These are phyloP conservation scores for Mycena belliarum DNA, from an alignment of 768 basidiomycete species.

Conservation along the genomic window DNA sequence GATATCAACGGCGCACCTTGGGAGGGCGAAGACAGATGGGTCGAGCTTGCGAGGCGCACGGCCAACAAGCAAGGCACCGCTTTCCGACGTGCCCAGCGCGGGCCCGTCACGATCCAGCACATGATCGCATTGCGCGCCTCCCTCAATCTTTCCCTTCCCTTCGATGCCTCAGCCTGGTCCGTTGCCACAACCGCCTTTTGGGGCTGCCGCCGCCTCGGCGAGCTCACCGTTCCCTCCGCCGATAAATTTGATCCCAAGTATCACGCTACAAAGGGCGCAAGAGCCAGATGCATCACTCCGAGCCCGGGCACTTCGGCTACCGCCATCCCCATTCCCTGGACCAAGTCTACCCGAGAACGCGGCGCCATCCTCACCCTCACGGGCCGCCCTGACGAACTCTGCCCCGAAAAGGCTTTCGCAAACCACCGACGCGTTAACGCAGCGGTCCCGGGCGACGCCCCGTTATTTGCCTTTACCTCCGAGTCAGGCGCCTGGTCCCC, in stretches of 20 bases:
- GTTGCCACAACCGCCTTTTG: slow-evolving; percentile 36
- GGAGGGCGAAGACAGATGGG: slow-evolving; percentile 31
- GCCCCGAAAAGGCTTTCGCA: neutral
- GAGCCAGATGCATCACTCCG: neutral
- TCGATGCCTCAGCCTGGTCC: slow-evolving; percentile 38
- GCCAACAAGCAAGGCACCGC: slow-evolving; percentile 25
- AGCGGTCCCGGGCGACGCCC: neutral
- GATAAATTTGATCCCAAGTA: neutral
- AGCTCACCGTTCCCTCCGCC: neutral
- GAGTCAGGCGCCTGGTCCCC: neutral
- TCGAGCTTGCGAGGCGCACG: slow-evolving; percentile 16
- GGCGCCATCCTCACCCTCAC: neutral
- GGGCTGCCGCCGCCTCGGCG: slow-evolving; percentile 25
- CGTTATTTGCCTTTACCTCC: neutral
- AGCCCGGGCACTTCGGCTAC: neutral
- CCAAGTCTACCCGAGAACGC: neutral
- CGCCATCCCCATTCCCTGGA: neutral
- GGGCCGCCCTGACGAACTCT: neutral
- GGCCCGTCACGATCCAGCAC: slow-evolving; percentile 37
- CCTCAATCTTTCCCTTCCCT: slow-evolving; percentile 23
- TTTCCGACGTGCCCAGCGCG: slow-evolving; percentile 19
- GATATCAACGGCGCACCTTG: slow-evolving; percentile 34
- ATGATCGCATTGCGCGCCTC: slow-evolving; percentile 28
- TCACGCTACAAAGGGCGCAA: neutral
- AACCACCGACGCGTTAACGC: neutral